These are phyloP conservation scores for Flaveria linearis DNA, from an alignment of 129 eudicot species.

Conservation along the genomic window DNA sequence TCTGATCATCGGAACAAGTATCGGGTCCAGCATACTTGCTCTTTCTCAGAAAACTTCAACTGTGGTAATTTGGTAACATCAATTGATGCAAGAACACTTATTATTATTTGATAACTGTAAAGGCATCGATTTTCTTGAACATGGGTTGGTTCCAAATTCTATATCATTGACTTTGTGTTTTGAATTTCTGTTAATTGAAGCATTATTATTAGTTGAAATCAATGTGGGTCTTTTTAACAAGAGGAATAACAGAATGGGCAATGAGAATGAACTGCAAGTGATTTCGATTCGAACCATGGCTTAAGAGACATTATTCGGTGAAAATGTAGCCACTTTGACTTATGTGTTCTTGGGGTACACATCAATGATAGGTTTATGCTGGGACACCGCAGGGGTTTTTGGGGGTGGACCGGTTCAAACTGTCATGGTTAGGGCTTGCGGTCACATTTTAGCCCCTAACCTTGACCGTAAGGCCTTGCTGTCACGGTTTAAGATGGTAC, in stretches of 20 bases:
- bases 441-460: too few species aligned
- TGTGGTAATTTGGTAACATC: slow-evolving; percentile 45
- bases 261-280: slow-evolving; percentile 52
- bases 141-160: slow-evolving; percentile 86
- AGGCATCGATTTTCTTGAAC: slow-evolving; percentile 19
- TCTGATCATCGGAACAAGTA: slow-evolving; percentile 81
- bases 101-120: neutral
- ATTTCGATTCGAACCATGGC: slow-evolving; percentile 93
- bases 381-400: too few species aligned
- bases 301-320: slow-evolving; percentile 80
- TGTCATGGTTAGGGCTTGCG: too few species aligned
- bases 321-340: slow-evolving; percentile 62
- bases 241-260: slow-evolving; percentile 37
- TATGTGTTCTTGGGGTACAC: slow-evolving; percentile 87
- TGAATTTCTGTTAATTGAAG: slow-evolving; percentile 80
- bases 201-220: slow-evolving; percentile 69
- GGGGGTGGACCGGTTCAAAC: too few species aligned
- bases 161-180: slow-evolving; percentile 72
- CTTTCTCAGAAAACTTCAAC: slow-evolving; percentile 79
- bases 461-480: too few species aligned
- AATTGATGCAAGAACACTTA: neutral
- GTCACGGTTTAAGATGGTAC: too few species aligned
- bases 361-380: slow-evolving; percentile 65
- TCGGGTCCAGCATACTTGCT: slow-evolving; percentile 88
- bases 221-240: slow-evolving; percentile 64